Evolutionary conservation across 2,329 filamentous ascomycete species (phyloP).

Genomic region (Xylariaceae sp.): DNA sequence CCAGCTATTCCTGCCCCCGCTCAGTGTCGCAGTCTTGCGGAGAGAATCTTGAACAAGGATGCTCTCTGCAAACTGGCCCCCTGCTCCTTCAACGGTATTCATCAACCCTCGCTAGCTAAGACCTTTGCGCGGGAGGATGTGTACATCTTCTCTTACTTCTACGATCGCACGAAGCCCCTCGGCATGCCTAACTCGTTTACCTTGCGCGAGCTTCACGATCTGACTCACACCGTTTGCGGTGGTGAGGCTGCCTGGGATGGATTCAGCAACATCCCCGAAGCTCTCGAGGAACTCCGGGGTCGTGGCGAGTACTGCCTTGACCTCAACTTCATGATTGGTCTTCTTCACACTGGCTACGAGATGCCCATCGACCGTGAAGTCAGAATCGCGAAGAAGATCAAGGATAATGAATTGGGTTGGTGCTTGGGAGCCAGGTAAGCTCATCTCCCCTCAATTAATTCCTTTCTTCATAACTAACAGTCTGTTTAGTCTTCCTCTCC

Average conservation of each 20-base stretch:
- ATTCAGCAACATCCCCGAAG: constrained; percentile 70
- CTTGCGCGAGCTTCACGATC: constrained; percentile 78
- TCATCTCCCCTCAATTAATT: background rate
- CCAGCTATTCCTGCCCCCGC: constrained; percentile 69
- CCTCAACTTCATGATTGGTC: constrained; percentile 89
- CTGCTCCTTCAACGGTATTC: constrained; percentile 97
- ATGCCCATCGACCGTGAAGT: constrained; percentile 97
- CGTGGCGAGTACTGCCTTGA: constrained; percentile 91
- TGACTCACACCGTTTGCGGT: constrained; percentile 78
- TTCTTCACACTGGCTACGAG: constrained; percentile 93
- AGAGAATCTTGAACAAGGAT: constrained; percentile 88
- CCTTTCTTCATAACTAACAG: constrained; percentile 33
- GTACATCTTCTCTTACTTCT: constrained; percentile 98
- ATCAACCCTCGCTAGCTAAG: constrained; percentile 87
- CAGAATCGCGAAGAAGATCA: constrained; percentile 98
- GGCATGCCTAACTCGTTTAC: constrained; percentile 99
- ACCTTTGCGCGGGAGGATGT: constrained; percentile 89
- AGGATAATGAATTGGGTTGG: constrained; percentile 94
- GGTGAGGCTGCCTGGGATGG: constrained; percentile 73
- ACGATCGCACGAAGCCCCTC: constrained; percentile 85
- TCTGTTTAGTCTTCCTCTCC: constrained; percentile 65
- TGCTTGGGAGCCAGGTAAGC: constrained; percentile 90
- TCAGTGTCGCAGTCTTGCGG: constrained; percentile 84
- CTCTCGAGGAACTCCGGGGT: constrained; percentile 71
- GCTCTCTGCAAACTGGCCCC: constrained; percentile 73